Base-by-base conservation (phyloP, 257 asterid species). In the Nicotiana sylvestris region DNA sequence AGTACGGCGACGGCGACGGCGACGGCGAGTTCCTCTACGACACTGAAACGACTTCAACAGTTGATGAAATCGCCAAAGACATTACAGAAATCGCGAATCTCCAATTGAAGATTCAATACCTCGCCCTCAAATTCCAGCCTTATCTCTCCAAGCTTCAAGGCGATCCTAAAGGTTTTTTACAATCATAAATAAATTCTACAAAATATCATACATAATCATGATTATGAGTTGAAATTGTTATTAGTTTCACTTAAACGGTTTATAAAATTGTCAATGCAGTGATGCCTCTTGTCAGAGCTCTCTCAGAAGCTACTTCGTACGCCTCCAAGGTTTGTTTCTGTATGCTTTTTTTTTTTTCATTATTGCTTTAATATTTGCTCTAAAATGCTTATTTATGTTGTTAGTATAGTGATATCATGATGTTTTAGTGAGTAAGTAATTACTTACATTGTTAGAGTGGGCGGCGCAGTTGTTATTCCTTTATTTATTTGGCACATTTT, bases 241-340 rank as follows among this genome's bases (percentile, higher is more conserved):
- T 21, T 53, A 8, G 4, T 21, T 29, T 56, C 2, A 0, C 32
- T 57, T 33, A 17, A 21, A 30, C 81, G 58, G 68, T 18, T 43
- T 43, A 2, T 18, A 18, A 32, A 78, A 37, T 79, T 79, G 21
- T 9, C 35, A 79, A 25, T 82, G 82, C 89, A 87, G 87, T 64
- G 49, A 82, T 82, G 33, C 11, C 81, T 21, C 81, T 87, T 5
- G 80, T 70, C 4, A 84, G 87, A 84, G 84, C 86, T 37, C 39
- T 87, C 37, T 87, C 86, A 5, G 89, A 87, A 79, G 86, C 87
- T 49, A 65, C 17, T 16, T 82, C 86, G 0, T 84, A 87, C 11
- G 83, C 81, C 51, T 87, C 89, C 77, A 87, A 87, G 89, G 89
- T 87, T 51, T 57, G 82, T n/a, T 66, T 3, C 49, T 56, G 25